Evolutionary conservation across 2,329 filamentous ascomycete genomes (phyloP).

Genomic region (Cladophialophora yegresii): DNA sequence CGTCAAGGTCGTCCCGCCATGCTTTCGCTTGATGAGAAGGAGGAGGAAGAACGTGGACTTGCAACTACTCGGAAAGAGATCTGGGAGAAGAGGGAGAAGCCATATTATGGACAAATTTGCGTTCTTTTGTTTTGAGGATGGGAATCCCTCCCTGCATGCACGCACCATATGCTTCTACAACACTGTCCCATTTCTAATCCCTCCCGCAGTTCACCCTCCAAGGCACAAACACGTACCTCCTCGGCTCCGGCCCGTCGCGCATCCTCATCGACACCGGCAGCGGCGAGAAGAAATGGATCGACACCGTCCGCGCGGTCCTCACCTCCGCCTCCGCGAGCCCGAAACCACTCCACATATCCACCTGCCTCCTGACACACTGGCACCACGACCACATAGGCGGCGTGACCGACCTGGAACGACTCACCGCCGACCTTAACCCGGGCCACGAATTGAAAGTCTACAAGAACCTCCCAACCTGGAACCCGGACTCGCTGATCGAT

Average conservation of each 20-base stretch:
- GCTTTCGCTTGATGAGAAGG: background rate
- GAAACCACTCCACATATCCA: constrained; percentile 65
- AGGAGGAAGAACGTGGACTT: background rate
- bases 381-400: constrained; percentile 84
- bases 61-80: background rate
- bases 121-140: background rate
- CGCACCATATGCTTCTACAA: background rate
- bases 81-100: background rate
- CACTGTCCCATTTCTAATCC: constrained; percentile 1
- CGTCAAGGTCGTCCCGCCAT: background rate
- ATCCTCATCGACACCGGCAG: constrained; percentile 90
- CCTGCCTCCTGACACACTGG: constrained; percentile 84
- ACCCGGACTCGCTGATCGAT: constrained; percentile 57
- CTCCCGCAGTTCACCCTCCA: constrained; percentile 60
- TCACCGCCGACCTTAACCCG: constrained; percentile 61
- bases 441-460: constrained; percentile 46
- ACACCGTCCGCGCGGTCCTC: constrained; percentile 65
- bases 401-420: constrained; percentile 65
- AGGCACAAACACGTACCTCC: constrained; percentile 89
- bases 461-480: constrained; percentile 46
- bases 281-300: constrained; percentile 72
- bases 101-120: no score
- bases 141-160: background rate
- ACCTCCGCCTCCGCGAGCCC: background rate
- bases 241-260: constrained; percentile 72